Evolutionary conservation across 305 asterid species (phyloP).

Genomic region (Fraxinus paxiana): DNA sequence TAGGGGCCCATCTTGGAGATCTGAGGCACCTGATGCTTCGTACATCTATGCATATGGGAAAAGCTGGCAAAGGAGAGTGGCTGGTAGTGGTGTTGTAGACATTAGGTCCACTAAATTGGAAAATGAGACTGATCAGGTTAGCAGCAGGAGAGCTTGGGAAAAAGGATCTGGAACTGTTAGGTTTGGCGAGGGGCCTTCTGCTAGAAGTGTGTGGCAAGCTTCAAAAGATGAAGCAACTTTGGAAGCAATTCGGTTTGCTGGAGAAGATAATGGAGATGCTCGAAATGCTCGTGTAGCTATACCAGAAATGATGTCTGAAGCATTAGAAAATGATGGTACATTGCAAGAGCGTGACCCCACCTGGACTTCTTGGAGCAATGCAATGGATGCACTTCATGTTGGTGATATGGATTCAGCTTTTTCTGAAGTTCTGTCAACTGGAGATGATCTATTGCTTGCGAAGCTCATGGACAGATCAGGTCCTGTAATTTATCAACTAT

Average conservation of each 20-base stretch:
- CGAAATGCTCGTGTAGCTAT: conserved; percentile 72
- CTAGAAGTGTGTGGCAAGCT: conserved; percentile 99
- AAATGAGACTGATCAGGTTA: conserved; percentile 56
- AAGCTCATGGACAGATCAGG: conserved; percentile 96
- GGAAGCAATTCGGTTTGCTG: conserved; percentile 96
- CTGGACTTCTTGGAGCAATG: conserved; percentile 90
- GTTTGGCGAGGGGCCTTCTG: conserved; percentile 99
- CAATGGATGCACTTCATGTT: conserved; percentile 83
- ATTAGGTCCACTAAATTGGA: conserved; percentile 59
- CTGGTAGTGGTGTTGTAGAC: conserved; percentile 42
- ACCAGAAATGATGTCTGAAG: conserved; percentile 78
- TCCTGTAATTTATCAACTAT: conserved; percentile 79
- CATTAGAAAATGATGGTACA: conserved; percentile 58
- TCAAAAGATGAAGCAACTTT: conserved; percentile 96
- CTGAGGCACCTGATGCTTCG: conserved; percentile 65
- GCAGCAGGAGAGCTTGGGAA: conserved; percentile 77
- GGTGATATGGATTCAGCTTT: conserved; percentile 87
- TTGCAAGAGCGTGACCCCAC: conserved; percentile 73
- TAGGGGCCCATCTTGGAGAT: conserved; percentile 73
- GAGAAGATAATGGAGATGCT: conserved; percentile 73
- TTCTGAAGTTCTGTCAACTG: conserved; percentile 77
- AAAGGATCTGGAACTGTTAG: conserved; percentile 71
- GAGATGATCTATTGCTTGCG: conserved; percentile 80
- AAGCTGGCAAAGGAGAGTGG: conserved; percentile 64
- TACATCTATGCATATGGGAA: conserved; percentile 62